A percentile compares a stretch with the other conserved stretches of the same genome.
Conservation (phyloP, 2,329 filamentous ascomycete species). For the Trichoderma oligosporum region DNA sequence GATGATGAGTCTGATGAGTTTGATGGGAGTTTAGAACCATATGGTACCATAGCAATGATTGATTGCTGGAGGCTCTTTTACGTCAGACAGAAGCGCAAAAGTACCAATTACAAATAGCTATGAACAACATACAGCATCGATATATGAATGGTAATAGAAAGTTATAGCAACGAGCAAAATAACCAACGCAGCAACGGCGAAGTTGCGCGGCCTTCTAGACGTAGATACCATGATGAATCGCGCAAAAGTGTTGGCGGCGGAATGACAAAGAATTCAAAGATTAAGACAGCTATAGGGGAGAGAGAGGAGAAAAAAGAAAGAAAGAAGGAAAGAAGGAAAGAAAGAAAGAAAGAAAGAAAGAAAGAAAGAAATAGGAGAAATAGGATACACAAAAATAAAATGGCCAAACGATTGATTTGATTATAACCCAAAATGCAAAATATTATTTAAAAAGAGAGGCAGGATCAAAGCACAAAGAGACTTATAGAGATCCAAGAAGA, state of each 20-base stretch:
- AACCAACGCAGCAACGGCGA: conserved; percentile 9
- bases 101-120: too few species aligned
- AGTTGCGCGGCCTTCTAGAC: conserved; percentile 15
- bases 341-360: not conserved
- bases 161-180: conserved; percentile 9
- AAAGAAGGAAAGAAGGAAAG: not conserved
- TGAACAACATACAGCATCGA: conserved; percentile 19
- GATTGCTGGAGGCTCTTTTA: not conserved
- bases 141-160: conserved; percentile 18
- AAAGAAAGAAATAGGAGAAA: not conserved
- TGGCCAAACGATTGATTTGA: not conserved
- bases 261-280: not conserved
- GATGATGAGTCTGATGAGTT: not conserved
- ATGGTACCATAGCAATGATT: conserved; percentile 2
- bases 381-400: too few species aligned
- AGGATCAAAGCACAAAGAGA: conserved; percentile 1
- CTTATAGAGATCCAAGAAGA: not conserved
- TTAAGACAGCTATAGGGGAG: not conserved
- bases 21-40: not conserved
- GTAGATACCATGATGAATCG: conserved; percentile 7
- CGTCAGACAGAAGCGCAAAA: not conserved
- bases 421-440: too few species aligned
- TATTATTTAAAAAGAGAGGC: not conserved
- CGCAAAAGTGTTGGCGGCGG: not conserved
- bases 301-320: not conserved